phyloP scores from a whole-genome alignment of 306 rosid species.

The Crotalaria pallida region DNA sequence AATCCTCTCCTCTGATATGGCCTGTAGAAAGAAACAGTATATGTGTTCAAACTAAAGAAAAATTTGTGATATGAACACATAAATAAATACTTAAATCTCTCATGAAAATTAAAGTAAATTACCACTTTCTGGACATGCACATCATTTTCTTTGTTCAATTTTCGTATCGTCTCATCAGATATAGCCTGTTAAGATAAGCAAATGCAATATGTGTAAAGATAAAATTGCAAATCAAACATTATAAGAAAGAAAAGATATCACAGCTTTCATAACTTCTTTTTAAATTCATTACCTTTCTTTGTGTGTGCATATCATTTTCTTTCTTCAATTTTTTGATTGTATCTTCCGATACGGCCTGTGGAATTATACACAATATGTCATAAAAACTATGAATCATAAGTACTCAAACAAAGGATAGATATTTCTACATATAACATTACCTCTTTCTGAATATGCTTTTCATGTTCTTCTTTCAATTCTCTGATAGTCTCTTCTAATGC shows the following conservation, averaged over 20 bases:
- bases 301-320: constrained; percentile 33
- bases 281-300: constrained; percentile 37
- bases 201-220: neutral
- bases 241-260: neutral
- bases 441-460: constrained; percentile 35
- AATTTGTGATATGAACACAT: neutral
- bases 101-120: constrained; percentile 12
- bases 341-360: constrained; percentile 32
- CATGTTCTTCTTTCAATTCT: constrained; percentile 33
- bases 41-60: neutral
- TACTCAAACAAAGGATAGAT: neutral
- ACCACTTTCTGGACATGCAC: constrained; percentile 44
- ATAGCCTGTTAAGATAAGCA: constrained; percentile 21
- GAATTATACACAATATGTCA: constrained; percentile 18
- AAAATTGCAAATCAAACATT: neutral
- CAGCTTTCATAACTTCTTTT: neutral
- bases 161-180: constrained; percentile 36
- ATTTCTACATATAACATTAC: constrained; percentile 24
- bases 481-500: constrained; percentile 35
- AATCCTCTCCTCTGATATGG: constrained; percentile 31
- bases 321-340: constrained; percentile 32
- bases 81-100: neutral
- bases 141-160: constrained; percentile 40
- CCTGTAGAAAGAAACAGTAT: constrained; percentile 14
- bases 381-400: neutral